Base-by-base conservation (phyloP, 2,329 filamentous ascomycete genomes). In the Aspergillus luchuensis region DNA sequence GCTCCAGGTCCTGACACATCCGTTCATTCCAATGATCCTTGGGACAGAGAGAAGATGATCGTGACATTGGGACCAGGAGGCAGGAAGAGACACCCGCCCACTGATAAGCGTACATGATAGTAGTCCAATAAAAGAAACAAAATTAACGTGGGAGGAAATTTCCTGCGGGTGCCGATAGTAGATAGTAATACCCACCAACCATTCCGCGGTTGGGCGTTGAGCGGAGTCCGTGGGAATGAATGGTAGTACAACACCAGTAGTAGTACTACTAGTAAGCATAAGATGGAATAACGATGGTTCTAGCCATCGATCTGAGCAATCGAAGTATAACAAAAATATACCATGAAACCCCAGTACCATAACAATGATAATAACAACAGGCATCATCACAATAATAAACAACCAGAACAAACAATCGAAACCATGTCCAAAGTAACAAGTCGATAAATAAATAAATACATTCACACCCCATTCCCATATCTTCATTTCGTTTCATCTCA, bases 101-200 rank as follows among this genome's bases (percentile, higher is more conserved):
- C 47, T 50, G 47, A 50, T 50, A 50, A 50, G 47, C 30, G n/a
- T 50, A 49, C 25, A 50, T 11, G n/a, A 45, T 30, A 15, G 33
- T 50, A 28, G n/a, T 50, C 47, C 47, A 50, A 50, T 50, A 13
- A 28, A 33, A 30, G 47, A 17, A 30, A 17, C n/a, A 17, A 17
- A 17, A 30, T 6, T 28, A 30, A 25, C 47, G 28, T 50, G 47
- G 47, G 25, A 50, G 30, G 33, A 36, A 36, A 36, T 36, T 28
- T 50, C 47, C 47, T 50, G 47, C 47, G 47, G 47, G 25, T 30
- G 23, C 47, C 28, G 47, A 33, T n/a, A 30, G 4, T n/a, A 30
- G 28, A 30, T 30, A 30, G 4, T 30, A 33, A 52, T 43, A 45
- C 52, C 38, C 36, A 50, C 38, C 33, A 15, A 36, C 33, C 33